Percentiles rank a stretch among this genome's conserved stretches.
phyloP scores from a whole-genome alignment of 2,329 filamentous ascomycete genomes.

The Trichoderma sp. region DNA sequence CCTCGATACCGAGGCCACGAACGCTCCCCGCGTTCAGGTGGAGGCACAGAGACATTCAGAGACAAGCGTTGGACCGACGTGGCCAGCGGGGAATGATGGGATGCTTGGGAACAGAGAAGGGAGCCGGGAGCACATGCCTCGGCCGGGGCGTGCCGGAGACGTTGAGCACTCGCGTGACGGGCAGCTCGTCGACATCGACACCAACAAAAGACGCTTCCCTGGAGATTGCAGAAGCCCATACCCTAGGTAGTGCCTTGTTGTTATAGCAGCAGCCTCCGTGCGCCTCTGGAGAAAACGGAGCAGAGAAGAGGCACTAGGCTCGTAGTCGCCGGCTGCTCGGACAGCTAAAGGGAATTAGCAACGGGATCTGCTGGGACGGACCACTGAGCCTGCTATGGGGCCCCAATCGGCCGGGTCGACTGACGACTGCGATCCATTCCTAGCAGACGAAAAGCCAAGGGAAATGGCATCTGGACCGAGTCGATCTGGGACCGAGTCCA shows the following conservation, averaged over 20 bases:
- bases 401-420: conserved; percentile 12
- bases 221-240: no score
- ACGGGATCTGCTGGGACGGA: conserved; percentile 26
- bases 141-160: conserved; percentile 15
- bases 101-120: conserved; percentile 15
- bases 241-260: no score
- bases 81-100: conserved; percentile 21
- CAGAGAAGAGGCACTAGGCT: conserved; percentile 9
- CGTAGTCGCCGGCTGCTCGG: conserved; percentile 23
- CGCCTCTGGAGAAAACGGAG: conserved; percentile 4
- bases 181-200: no score
- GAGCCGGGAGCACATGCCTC: conserved; percentile 18
- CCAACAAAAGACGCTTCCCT: no score
- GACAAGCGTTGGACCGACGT: conserved; percentile 23
- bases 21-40: neutral
- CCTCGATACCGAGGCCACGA: conserved; percentile 3
- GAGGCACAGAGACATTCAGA: conserved; percentile 14
- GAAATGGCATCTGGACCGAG: neutral
- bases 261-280: neutral
- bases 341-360: conserved; percentile 10
- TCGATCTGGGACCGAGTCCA: neutral
- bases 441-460: neutral
- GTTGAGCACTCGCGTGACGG: neutral
- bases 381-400: conserved; percentile 15
- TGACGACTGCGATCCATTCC: conserved; percentile 7